Base-by-base conservation (phyloP, 257 asterid genomes). In the Ehretia macrophylla region DNA sequence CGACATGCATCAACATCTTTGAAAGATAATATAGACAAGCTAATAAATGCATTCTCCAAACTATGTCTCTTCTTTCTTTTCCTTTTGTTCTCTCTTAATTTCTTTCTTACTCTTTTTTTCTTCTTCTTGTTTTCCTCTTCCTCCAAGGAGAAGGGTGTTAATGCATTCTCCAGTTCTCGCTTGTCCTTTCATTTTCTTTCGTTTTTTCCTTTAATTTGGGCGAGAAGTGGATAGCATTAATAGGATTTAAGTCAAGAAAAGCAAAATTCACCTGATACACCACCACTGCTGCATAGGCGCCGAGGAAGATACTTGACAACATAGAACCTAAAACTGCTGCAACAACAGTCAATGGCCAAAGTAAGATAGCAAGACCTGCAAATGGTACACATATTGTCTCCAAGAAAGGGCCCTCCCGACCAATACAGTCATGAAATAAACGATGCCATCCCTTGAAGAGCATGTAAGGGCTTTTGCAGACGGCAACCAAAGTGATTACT, bases 391-490 rank as follows among this genome's bases (percentile, higher is more conserved):
- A 93, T 65, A 93, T 83, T 17, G 97, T 78, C 83, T 93, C 97
- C 86, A 93, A 70, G 74, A 93, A 93, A 10, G 96, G 99, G 22
- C 99, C 97, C 67, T 93, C 97, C 32, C 96, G 86, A 17, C 99
- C 99, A 20, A 93, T 76, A 75, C 97, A 93, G 56, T 89, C 99
- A 11, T 93, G 99, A 77, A 86, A 81, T 72, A 93, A 69, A 23
- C 97, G 96, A 51, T 75, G 83, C 99, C 96, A 93, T 14, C 99
- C 97, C 72, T 89, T 86, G 70, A 85, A 56, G 46, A 93, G 81
- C 99, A 93, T 88, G 83, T 76, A 83, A n/a, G 86, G 86, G 73
- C 82, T 72, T 85, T 93, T 93, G 67, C 57, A 80, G 32, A 79
- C 8, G 55, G 99, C 96, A 51, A 85, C 63, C 20, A 81, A 16